These are phyloP conservation scores for Danielia reshetovae DNA, from an alignment of 805 yeast species.

Conservation along the genomic window DNA sequence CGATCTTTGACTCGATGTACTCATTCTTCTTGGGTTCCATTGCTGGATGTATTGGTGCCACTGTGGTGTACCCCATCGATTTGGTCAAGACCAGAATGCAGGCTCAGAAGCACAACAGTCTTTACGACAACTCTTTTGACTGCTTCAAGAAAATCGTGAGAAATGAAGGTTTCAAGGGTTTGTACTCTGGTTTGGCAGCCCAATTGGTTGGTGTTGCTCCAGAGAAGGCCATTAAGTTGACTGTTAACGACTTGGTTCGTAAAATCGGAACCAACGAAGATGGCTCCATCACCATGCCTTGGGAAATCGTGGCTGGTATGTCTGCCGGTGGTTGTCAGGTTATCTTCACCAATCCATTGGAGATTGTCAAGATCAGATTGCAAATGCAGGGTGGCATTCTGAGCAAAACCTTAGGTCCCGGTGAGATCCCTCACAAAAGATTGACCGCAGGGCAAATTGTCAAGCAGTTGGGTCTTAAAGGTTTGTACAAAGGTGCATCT, in stretches of 20 bases:
- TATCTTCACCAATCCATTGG: slow-evolving; percentile 91
- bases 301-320: slow-evolving; percentile 87
- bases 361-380: slow-evolving; percentile 89
- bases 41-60: slow-evolving; percentile 98
- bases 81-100: slow-evolving; percentile 96
- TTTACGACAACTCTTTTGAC: slow-evolving; percentile 78
- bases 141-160: slow-evolving; percentile 76
- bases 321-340: slow-evolving; percentile 97
- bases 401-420: slow-evolving; percentile 17
- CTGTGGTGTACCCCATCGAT: slow-evolving; percentile 95
- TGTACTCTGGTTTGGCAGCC: slow-evolving; percentile 90
- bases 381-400: slow-evolving; percentile 82
- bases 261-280: slow-evolving; percentile 54
- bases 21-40: slow-evolving; percentile 87
- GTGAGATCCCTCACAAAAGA: slow-evolving; percentile 41
- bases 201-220: slow-evolving; percentile 98
- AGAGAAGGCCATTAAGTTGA: slow-evolving; percentile 93
- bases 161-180: slow-evolving; percentile 78
- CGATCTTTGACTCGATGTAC: slow-evolving; percentile 67
- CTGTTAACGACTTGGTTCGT: slow-evolving; percentile 87
- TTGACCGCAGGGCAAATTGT: slow-evolving; percentile 68
- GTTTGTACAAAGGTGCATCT: slow-evolving; percentile 84
- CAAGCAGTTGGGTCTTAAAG: slow-evolving; percentile 72
- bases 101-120: slow-evolving; percentile 72
- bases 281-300: slow-evolving; percentile 42